These are phyloP conservation scores for Hemileccinum impolitum DNA, from an alignment of 768 basidiomycete species.

Conservation along the genomic window DNA sequence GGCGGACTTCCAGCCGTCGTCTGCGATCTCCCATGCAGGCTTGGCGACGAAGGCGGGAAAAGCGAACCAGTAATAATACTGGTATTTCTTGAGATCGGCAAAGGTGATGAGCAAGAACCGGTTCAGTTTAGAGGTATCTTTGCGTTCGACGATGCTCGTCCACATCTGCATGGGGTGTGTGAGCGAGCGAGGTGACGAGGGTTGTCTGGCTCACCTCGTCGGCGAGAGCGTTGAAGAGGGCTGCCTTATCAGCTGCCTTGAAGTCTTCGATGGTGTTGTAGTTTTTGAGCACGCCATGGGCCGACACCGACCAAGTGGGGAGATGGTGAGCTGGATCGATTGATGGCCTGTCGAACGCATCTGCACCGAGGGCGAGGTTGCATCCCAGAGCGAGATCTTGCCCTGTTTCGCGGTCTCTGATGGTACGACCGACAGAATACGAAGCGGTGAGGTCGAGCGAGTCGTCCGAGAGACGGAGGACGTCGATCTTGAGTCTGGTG, in stretches of 20 bases:
- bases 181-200: background rate
- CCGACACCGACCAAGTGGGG: slow-evolving; percentile 47
- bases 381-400: slow-evolving; percentile 69
- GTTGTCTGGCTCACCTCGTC: slow-evolving; percentile 48
- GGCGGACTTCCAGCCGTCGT: slow-evolving; percentile 55
- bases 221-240: slow-evolving; percentile 72
- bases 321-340: slow-evolving; percentile 12
- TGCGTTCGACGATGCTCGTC: slow-evolving; percentile 52
- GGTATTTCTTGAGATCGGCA: slow-evolving; percentile 97
- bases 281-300: slow-evolving; percentile 79
- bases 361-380: slow-evolving; percentile 59
- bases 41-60: slow-evolving; percentile 91
- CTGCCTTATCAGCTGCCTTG: slow-evolving; percentile 82
- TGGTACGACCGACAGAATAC: slow-evolving; percentile 66
- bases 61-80: slow-evolving; percentile 97
- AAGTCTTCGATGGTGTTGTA: slow-evolving; percentile 98
- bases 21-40: slow-evolving; percentile 84
- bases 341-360: slow-evolving; percentile 48
- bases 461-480: slow-evolving; percentile 76
- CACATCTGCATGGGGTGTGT: slow-evolving; percentile 52
- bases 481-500: slow-evolving; percentile 85
- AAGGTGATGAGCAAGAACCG: slow-evolving; percentile 89
- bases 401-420: slow-evolving; percentile 76
- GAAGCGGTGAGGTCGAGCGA: slow-evolving; percentile 60
- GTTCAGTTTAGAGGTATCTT: slow-evolving; percentile 56